Conservation (phyloP, 768 basidiomycete genomes). For the Psilocybe subaeruginosa region DNA sequence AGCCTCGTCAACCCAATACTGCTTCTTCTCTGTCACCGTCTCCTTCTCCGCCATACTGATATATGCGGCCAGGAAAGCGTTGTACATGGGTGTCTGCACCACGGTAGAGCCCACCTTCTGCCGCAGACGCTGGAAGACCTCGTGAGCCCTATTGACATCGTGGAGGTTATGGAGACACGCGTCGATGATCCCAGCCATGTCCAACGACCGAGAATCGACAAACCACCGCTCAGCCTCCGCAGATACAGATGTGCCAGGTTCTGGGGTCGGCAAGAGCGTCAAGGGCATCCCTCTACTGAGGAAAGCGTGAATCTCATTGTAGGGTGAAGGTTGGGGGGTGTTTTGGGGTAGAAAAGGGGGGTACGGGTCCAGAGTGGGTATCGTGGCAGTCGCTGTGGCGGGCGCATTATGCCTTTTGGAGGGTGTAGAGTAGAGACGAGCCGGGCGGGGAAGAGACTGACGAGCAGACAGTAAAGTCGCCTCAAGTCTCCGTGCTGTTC, state of each 20-base stretch:
- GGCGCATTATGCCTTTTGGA: constrained; percentile 58
- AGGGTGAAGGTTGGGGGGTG: constrained; percentile 2
- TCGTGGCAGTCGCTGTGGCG: constrained; percentile 44
- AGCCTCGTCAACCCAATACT: constrained; percentile 64
- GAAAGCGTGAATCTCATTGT: constrained; percentile 6
- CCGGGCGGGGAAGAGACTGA: constrained; percentile 68
- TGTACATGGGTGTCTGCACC: constrained; percentile 57
- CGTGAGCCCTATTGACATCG: constrained; percentile 77
- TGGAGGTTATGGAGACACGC: constrained; percentile 78
- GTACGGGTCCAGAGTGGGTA: constrained; percentile 39
- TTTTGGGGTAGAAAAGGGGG: constrained; percentile 38
- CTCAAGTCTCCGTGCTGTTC: constrained; percentile 42
- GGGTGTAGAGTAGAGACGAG: constrained; percentile 71
- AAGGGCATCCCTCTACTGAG: constrained; percentile 31
- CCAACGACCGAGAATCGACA: constrained; percentile 66
- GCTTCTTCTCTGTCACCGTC: constrained; percentile 31
- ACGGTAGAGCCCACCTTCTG: constrained; percentile 27
- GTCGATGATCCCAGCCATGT: constrained; percentile 77
- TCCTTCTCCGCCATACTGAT: constrained; percentile 60
- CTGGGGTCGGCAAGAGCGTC: constrained; percentile 69
- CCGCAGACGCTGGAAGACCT: constrained; percentile 70
- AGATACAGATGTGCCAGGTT: constrained; percentile 45
- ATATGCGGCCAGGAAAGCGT: constrained; percentile 70
- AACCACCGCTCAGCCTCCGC: constrained; percentile 54
- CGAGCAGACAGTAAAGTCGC: constrained; percentile 62